Conservation (phyloP, 192 early-diverging fungal species). For the Rhizophagus clarus region DNA sequence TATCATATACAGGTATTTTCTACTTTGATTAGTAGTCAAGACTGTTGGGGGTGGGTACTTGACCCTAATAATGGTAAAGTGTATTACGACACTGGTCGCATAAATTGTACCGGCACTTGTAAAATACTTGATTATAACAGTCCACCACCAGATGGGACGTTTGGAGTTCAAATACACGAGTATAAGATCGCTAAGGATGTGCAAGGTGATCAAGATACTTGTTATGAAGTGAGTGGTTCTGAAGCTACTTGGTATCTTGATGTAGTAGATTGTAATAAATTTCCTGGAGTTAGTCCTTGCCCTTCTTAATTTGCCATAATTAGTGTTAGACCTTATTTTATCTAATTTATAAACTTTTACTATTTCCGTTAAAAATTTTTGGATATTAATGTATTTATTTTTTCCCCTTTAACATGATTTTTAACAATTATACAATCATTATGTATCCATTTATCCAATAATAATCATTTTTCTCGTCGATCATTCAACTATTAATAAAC, state of each 20-base stretch:
- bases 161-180: background rate
- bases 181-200: background rate
- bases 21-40: background rate
- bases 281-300: background rate
- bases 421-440: too few relatives aligned
- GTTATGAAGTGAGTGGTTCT: constrained; percentile 4
- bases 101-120: background rate
- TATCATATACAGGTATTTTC: constrained; percentile 3
- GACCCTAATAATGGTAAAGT: background rate
- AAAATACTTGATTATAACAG: background rate
- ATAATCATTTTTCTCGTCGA: too few relatives aligned
- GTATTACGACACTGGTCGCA: background rate
- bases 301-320: too few relatives aligned
- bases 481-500: too few relatives aligned
- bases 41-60: background rate
- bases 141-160: background rate
- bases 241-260: background rate
- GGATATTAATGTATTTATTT: too few relatives aligned
- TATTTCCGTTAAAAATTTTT: too few relatives aligned
- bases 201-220: background rate
- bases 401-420: too few relatives aligned
- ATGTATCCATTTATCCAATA: too few relatives aligned
- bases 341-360: too few relatives aligned
- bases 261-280: constrained; percentile 12
- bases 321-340: too few relatives aligned